These are phyloP conservation scores for Penicillium samsonianum DNA, from an alignment of 495 filamentous ascomycete species.

Conservation along the genomic window DNA sequence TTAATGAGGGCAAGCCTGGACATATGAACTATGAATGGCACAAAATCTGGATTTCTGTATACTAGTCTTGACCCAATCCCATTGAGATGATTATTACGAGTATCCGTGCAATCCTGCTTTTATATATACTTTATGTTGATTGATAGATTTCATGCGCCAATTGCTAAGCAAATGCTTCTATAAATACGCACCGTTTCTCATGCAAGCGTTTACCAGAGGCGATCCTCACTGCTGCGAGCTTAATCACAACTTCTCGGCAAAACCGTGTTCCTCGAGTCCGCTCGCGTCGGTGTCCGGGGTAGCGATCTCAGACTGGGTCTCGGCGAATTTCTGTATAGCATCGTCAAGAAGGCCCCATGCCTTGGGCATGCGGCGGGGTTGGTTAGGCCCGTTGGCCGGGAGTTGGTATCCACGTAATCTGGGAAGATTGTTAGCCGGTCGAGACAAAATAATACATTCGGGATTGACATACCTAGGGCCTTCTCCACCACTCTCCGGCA, in stretches of 20 bases:
- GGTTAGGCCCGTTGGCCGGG: constrained; percentile 63
- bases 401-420: constrained; percentile 84
- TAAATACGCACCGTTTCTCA: constrained; percentile 5
- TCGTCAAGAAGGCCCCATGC: constrained; percentile 62
- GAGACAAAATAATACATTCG: not conserved
- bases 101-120: constrained; percentile 10
- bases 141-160: constrained; percentile 12
- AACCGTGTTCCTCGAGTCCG: constrained; percentile 61
- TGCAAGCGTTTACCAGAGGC: not conserved
- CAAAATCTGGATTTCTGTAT: constrained; percentile 30
- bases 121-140: constrained; percentile 3
- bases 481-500: constrained; percentile 74
- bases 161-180: constrained; percentile 17
- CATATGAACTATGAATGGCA: constrained; percentile 21
- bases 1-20: constrained; percentile 8
- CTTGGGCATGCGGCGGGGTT: constrained; percentile 65
- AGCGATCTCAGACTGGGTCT: constrained; percentile 50
- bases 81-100: constrained; percentile 21
- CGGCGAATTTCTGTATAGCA: constrained; percentile 48
- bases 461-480: constrained; percentile 63
- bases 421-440: constrained; percentile 7
- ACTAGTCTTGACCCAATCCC: constrained; percentile 26
- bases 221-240: not conserved
- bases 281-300: constrained; percentile 51
- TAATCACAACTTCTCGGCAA: constrained; percentile 52